These are phyloP conservation scores for Mycena chlorophos DNA, from an alignment of 768 basidiomycete species.

Conservation along the genomic window DNA sequence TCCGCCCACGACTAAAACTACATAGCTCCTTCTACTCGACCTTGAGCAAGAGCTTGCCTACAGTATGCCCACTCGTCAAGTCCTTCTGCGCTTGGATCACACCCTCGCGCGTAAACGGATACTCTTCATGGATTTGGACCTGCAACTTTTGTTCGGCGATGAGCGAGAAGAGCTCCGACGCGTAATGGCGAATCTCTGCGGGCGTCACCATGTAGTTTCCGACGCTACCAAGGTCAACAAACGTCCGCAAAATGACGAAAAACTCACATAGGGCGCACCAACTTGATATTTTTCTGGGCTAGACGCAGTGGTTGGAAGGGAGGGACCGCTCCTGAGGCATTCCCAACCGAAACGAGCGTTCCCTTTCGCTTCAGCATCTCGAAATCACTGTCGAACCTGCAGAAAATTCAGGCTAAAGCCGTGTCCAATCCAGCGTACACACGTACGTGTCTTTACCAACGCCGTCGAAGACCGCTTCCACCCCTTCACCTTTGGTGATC, in stretches of 20 bases:
- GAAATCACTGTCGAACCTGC: constrained; percentile 77
- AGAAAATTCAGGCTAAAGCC: background rate
- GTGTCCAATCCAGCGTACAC: background rate
- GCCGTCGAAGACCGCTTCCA: constrained; percentile 89
- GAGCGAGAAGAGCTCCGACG: constrained; percentile 60
- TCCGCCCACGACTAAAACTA: background rate
- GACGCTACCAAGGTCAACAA: constrained; percentile 28
- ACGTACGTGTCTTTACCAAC: constrained; percentile 93
- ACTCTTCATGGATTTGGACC: constrained; percentile 73
- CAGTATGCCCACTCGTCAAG: constrained; percentile 72
- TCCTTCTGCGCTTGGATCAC: constrained; percentile 77
- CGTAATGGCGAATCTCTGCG: constrained; percentile 66
- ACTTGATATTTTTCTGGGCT: constrained; percentile 76
- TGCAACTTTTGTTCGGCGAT: constrained; percentile 63
- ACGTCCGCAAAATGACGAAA: background rate
- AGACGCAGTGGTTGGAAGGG: constrained; percentile 77
- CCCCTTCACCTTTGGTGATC: constrained; percentile 76
- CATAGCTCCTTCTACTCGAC: background rate
- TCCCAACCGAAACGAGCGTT: constrained; percentile 87
- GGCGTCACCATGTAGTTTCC: constrained; percentile 71
- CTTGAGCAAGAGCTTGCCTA: constrained; percentile 82
- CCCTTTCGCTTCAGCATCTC: constrained; percentile 82
- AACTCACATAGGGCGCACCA: constrained; percentile 68
- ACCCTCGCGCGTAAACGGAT: constrained; percentile 81
- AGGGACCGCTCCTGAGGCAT: constrained; percentile 83